Base-by-base conservation (phyloP, 2,329 filamentous ascomycete genomes). In the Trichoderma afroharzianum region DNA sequence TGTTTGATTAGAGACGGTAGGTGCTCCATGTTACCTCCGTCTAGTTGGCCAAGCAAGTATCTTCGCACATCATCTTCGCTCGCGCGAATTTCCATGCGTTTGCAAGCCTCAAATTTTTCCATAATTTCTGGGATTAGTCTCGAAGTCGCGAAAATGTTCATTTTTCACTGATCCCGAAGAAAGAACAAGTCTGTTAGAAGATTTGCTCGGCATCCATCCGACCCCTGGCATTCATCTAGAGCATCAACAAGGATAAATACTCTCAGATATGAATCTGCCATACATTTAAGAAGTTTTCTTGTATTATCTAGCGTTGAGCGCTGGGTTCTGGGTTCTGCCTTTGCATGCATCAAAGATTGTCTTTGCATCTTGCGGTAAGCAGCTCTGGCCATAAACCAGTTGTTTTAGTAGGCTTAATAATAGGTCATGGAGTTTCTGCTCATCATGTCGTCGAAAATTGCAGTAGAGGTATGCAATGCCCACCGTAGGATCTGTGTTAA, bases 181-280 rank as follows among this genome's bases (percentile, higher is more conserved):
- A 6, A 15, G 14, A 70, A 57, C 11, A 57, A 33, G 5, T 39
- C 0, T 3, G 18, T 6, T 14, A 70, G 2, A 32, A 70, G 14
- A 36, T 28, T 63, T 26, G 7, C 9, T 15, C 32, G 32, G 7
- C 39, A 36, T n/a, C 55, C 26, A 53, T 24, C 47, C 3, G 18
- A 33, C 5, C 15, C 57, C 7, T 63, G 39, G 36, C 58, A 70
- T 63, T 70, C 68, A 21, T 70, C 68, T 0, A 70, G 36, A 3
- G 68, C 68, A 63, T 70, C 68, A 30, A 70, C 6, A 14, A 70
- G 18, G 3, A 70, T 55, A 26, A 57, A 70, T 12, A 63, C 39
- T 36, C 28, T 32, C n/a, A 18, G 18, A 32, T 50, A 70, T 7
- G 33, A 39, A 5, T 11, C 26, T 43, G 3, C 24, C 9, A 57